Evolutionary conservation across 2,329 filamentous ascomycete species (phyloP).

Genomic region (Scedosporium apiospermum): DNA sequence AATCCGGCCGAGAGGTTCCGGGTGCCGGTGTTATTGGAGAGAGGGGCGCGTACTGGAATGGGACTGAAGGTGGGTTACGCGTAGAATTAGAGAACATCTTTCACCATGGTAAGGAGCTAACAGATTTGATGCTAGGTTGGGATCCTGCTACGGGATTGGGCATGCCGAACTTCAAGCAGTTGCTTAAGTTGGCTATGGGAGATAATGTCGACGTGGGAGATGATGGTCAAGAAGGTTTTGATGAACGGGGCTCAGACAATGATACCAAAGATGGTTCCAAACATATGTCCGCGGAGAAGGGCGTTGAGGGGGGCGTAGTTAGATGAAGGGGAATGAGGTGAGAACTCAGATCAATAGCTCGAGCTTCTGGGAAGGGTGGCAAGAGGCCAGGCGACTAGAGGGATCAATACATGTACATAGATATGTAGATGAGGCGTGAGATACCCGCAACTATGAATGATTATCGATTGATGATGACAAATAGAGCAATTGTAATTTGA

Average conservation of each 20-base stretch:
- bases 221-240: neutral
- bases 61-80: constrained; percentile 21
- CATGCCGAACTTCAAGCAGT: constrained; percentile 11
- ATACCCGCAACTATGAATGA: too few relatives aligned
- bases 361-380: too few relatives aligned
- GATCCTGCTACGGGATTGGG: constrained; percentile 32
- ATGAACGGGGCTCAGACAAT: neutral
- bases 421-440: too few relatives aligned
- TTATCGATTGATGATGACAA: too few relatives aligned
- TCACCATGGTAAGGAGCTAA: constrained; percentile 16
- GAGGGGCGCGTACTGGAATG: constrained; percentile 17
- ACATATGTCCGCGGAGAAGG: too few relatives aligned
- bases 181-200: neutral
- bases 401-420: too few relatives aligned
- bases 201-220: neutral
- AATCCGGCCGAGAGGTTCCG: constrained; percentile 16
- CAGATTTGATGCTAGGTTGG: constrained; percentile 17
- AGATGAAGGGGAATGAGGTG: too few relatives aligned
- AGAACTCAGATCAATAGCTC: too few relatives aligned
- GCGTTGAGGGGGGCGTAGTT: too few relatives aligned
- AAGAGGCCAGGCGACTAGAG: too few relatives aligned
- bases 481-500: too few relatives aligned
- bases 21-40: constrained; percentile 16
- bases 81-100: constrained; percentile 15
- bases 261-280: neutral